phyloP scores from a whole-genome alignment of 2,329 filamentous ascomycete species.

The Stagonosporopsis cucurbitacearum region DNA sequence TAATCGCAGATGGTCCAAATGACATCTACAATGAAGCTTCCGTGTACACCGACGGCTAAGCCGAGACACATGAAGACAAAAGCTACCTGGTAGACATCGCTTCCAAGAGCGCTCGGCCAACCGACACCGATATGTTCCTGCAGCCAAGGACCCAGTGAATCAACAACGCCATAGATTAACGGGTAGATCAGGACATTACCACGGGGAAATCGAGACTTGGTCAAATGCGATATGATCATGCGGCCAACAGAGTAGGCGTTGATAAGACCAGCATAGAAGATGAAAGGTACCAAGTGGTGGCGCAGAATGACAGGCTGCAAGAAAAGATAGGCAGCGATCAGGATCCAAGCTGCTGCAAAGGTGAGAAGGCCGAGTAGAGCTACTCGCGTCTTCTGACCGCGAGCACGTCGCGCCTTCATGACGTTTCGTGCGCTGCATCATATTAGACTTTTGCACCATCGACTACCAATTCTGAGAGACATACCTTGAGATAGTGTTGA shows the following conservation, averaged over 20 bases:
- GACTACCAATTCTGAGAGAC: not conserved
- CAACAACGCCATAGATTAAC: slow-evolving; percentile 77
- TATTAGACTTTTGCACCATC: slow-evolving; percentile 12
- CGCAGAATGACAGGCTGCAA: slow-evolving; percentile 85
- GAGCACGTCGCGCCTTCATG: slow-evolving; percentile 76
- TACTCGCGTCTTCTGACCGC: slow-evolving; percentile 73
- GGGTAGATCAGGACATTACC: slow-evolving; percentile 84
- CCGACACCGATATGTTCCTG: slow-evolving; percentile 56
- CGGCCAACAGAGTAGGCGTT: slow-evolving; percentile 95
- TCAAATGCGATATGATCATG: slow-evolving; percentile 94
- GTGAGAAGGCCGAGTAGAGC: slow-evolving; percentile 84
- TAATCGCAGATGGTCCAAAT: slow-evolving; percentile 98
- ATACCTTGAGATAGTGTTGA: slow-evolving; percentile 79
- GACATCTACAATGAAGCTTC: slow-evolving; percentile 95
- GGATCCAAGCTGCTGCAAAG: slow-evolving; percentile 77
- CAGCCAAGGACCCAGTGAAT: slow-evolving; percentile 77
- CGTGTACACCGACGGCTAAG: slow-evolving; percentile 86
- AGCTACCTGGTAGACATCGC: slow-evolving; percentile 84
- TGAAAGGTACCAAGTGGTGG: slow-evolving; percentile 86
- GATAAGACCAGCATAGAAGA: slow-evolving; percentile 84
- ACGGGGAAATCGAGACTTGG: slow-evolving; percentile 87
- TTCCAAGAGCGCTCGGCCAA: slow-evolving; percentile 52
- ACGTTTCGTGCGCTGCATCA: slow-evolving; percentile 74
- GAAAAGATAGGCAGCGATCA: slow-evolving; percentile 79
- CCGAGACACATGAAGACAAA: slow-evolving; percentile 91